Conservation (phyloP, 371 early-diverging fungal genomes). For the Umbelopsis sp. region DNA sequence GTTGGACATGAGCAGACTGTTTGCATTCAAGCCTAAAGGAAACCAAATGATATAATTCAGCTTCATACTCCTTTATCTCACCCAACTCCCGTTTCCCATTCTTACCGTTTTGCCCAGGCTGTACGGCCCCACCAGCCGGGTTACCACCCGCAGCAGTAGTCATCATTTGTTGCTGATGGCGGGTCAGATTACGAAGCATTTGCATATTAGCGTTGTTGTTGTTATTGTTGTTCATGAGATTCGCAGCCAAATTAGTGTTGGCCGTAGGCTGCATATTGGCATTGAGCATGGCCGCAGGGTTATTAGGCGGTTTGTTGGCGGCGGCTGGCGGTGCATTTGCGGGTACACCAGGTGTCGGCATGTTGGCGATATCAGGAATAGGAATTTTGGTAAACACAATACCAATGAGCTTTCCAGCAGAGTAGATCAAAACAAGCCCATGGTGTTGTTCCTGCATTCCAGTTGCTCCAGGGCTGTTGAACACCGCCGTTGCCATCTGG, state of each 20-base stretch:
- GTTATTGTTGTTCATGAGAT: slow-evolving; percentile 22
- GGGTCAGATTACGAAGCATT: slow-evolving; percentile 31
- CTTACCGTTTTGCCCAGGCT: slow-evolving; percentile 18
- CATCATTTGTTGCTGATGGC: slow-evolving; percentile 33
- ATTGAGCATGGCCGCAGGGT: slow-evolving; percentile 1
- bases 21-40: slow-evolving; percentile 35
- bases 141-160: slow-evolving; percentile 8
- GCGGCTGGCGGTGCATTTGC: slow-evolving; percentile 15
- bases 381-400: slow-evolving; percentile 54
- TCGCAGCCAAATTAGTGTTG: slow-evolving; percentile 30
- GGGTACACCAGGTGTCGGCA: slow-evolving; percentile 11
- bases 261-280: slow-evolving; percentile 22
- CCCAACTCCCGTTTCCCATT: not conserved
- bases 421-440: slow-evolving; percentile 54
- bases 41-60: not conserved
- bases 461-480: slow-evolving; percentile 31
- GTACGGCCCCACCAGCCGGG: slow-evolving; percentile 13
- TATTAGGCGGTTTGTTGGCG: slow-evolving; percentile 24
- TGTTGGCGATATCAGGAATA: slow-evolving; percentile 48
- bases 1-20: slow-evolving; percentile 47
- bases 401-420: slow-evolving; percentile 52
- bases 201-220: slow-evolving; percentile 29
- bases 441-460: slow-evolving; percentile 34
- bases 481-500: slow-evolving; percentile 49
- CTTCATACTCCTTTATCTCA: not conserved